Percentiles rank a stretch among this genome's conserved stretches.
These are phyloP conservation scores for Aspergillus pseudoviridinutans DNA, from an alignment of 2,329 filamentous ascomycete genomes.

Conservation along the genomic window DNA sequence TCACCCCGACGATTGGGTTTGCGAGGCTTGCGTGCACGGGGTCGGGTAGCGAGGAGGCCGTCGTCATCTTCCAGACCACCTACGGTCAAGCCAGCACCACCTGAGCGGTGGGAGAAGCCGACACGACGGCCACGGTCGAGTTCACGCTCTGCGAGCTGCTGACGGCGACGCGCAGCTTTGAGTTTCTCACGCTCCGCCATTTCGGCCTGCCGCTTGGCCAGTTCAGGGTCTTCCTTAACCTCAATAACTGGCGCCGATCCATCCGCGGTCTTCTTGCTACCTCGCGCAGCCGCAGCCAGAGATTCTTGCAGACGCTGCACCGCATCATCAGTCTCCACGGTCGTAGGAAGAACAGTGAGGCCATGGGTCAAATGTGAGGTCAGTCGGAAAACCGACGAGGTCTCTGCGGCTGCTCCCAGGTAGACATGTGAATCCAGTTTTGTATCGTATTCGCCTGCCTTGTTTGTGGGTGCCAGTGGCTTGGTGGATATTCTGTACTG, in stretches of 20 bases:
- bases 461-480: constrained; percentile 54
- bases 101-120: constrained; percentile 43
- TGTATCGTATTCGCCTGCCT: constrained; percentile 49
- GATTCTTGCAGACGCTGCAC: constrained; percentile 59
- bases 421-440: constrained; percentile 62
- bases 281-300: constrained; percentile 53
- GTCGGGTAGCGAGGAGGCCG: constrained; percentile 40
- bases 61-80: constrained; percentile 59
- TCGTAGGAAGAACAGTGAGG: constrained; percentile 54
- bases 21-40: constrained; percentile 36
- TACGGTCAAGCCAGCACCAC: constrained; percentile 50
- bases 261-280: constrained; percentile 47
- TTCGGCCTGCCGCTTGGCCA: constrained; percentile 57
- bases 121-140: constrained; percentile 50
- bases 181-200: constrained; percentile 56
- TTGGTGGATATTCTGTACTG: constrained; percentile 59
- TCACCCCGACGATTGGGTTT: constrained; percentile 44
- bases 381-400: constrained; percentile 55
- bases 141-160: constrained; percentile 54
- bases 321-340: constrained; percentile 56
- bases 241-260: constrained; percentile 55
- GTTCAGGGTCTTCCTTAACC: constrained; percentile 60
- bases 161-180: constrained; percentile 50
- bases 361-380: constrained; percentile 61
- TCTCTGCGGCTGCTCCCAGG: constrained; percentile 56